phyloP scores from a whole-genome alignment of 2,329 filamentous ascomycete species.

The Blastomyces gilchristii region DNA sequence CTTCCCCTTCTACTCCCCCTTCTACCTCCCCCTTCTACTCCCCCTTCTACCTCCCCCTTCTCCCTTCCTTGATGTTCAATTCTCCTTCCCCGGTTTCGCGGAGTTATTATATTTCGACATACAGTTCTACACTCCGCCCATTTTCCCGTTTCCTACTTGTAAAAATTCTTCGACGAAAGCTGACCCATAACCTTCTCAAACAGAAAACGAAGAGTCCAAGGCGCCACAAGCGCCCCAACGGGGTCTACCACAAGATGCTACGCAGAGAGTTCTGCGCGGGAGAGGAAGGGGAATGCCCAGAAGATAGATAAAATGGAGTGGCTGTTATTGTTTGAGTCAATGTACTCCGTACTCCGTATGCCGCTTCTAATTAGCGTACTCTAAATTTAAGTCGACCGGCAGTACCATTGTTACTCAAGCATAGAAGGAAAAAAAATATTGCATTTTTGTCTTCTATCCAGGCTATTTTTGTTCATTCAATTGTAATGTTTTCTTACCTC shows the following conservation, averaged over 20 bases:
- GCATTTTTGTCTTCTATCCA: neutral
- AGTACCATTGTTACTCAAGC: neutral
- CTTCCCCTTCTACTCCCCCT: neutral
- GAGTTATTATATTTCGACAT: neutral
- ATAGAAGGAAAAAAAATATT: neutral
- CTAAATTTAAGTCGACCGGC: too few relatives aligned
- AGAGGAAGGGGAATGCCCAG: constrained; percentile 85
- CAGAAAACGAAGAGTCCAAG: constrained; percentile 82
- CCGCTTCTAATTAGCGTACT: neutral
- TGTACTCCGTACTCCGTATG: neutral
- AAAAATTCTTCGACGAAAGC: neutral
- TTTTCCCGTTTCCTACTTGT: neutral
- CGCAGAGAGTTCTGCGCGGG: constrained; percentile 76
- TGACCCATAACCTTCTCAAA: constrained; percentile 9
- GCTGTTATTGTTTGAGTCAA: neutral
- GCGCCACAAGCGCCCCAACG: constrained; percentile 70
- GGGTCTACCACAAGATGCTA: constrained; percentile 66
- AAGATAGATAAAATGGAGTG: constrained; percentile 43
- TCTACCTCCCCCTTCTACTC: too few relatives aligned
- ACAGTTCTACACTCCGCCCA: neutral
- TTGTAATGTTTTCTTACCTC: neutral
- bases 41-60: too few relatives aligned
- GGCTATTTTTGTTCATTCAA: neutral
- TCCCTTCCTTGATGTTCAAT: too few relatives aligned
- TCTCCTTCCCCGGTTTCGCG: neutral